Percentiles rank a stretch among this genome's conserved stretches.
These are phyloP conservation scores for Chaetomiaceae sp. DNA, from an alignment of 2,329 filamentous ascomycete genomes.

Conservation along the genomic window DNA sequence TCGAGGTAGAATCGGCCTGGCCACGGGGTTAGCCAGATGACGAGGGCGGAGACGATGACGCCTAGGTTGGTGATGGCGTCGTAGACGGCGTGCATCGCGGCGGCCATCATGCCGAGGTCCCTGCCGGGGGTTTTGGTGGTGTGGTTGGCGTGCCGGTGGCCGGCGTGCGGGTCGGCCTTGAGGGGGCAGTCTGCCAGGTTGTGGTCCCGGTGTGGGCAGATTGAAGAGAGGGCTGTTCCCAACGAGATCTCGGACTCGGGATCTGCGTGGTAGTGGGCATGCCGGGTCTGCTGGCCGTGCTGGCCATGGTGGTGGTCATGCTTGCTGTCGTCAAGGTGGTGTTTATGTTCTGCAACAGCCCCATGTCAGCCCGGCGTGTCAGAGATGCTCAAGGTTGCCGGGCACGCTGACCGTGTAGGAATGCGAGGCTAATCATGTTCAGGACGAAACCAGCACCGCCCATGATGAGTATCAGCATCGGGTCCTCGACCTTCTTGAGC, in stretches of 20 bases:
- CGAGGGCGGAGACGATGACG: constrained; percentile 63
- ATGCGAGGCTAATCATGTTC: constrained; percentile 62
- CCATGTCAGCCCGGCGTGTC: background rate
- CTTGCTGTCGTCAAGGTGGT: constrained; percentile 13
- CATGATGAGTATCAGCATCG: constrained; percentile 63
- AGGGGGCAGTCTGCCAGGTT: background rate
- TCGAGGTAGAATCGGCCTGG: constrained; percentile 65
- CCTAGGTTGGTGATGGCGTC: constrained; percentile 74
- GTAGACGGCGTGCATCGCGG: constrained; percentile 65
- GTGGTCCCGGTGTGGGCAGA: constrained; percentile 37
- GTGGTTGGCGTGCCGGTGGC: constrained; percentile 44
- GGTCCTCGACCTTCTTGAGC: constrained; percentile 56
- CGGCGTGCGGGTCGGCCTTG: constrained; percentile 36
- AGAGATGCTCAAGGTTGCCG: background rate
- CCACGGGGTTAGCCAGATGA: constrained; percentile 63
- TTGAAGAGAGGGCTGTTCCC: constrained; percentile 15
- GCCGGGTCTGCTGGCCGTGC: too few relatives aligned
- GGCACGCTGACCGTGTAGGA: constrained; percentile 55
- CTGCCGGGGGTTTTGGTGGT: constrained; percentile 36
- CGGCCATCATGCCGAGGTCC: constrained; percentile 68
- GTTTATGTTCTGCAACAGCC: constrained; percentile 14
- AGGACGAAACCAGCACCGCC: constrained; percentile 62
- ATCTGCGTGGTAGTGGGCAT: background rate
- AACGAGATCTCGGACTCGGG: background rate
- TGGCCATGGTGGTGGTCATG: background rate